Evolutionary conservation across 495 filamentous ascomycete genomes (phyloP).

Genomic region (Tuber brumale): DNA sequence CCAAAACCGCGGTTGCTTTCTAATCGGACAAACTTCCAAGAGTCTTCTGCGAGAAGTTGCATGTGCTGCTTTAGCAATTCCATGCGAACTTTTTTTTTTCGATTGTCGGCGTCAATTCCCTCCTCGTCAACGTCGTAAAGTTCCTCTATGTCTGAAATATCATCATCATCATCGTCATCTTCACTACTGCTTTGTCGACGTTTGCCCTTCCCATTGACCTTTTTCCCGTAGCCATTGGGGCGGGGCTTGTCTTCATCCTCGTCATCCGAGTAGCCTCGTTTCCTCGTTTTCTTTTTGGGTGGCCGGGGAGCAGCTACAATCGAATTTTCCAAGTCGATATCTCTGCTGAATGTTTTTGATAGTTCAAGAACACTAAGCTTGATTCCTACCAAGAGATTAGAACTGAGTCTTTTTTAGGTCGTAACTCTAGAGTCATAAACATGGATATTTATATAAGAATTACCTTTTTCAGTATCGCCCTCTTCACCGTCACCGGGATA

Average conservation of each 20-base stretch:
- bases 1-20: conserved; percentile 53
- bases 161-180: conserved; percentile 47
- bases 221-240: conserved; percentile 15
- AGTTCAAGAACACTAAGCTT: conserved; percentile 42
- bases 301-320: conserved; percentile 43
- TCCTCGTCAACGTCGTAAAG: conserved; percentile 42
- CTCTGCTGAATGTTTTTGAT: conserved; percentile 33
- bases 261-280: conserved; percentile 43
- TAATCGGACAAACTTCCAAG: conserved; percentile 60
- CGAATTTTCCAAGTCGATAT: conserved; percentile 41
- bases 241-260: conserved; percentile 41
- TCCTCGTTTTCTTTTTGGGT: conserved; percentile 43
- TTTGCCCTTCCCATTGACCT: conserved; percentile 24
- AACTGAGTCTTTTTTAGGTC: background rate
- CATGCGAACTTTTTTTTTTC: conserved; percentile 44
- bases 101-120: conserved; percentile 10
- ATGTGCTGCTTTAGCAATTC: conserved; percentile 70
- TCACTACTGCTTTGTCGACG: conserved; percentile 41
- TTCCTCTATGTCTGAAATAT: conserved; percentile 43
- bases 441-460: background rate
- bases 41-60: conserved; percentile 63
- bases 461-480: conserved; percentile 42
- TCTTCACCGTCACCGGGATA: conserved; percentile 49
- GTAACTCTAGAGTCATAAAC: background rate
- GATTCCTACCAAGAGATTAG: conserved; percentile 20